These are phyloP conservation scores for Colletotrichum acutatum DNA, from an alignment of 2,329 filamentous ascomycete genomes.

Conservation along the genomic window DNA sequence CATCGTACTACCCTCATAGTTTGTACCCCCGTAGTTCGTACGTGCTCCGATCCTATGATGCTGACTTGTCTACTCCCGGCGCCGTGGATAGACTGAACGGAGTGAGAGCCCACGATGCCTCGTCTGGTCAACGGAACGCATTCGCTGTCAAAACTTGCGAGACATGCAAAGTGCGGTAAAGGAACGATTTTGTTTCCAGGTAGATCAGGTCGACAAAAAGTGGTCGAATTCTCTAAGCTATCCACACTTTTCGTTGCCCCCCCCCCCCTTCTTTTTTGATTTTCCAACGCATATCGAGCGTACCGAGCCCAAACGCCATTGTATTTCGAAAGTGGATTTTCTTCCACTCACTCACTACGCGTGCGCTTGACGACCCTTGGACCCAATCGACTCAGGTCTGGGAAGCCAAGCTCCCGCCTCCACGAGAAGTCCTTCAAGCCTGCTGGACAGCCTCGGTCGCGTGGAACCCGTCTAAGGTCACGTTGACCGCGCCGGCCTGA, in stretches of 20 bases:
- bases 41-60: not conserved
- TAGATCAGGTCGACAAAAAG: not conserved
- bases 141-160: not conserved
- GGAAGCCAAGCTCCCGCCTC: not conserved
- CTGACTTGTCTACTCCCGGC: no score
- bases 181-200: not conserved
- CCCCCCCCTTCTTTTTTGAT: no score
- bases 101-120: not conserved
- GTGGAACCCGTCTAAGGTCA: slow-evolving; percentile 85
- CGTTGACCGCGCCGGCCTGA: slow-evolving; percentile 90
- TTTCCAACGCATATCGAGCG: not conserved
- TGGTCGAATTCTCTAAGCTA: not conserved
- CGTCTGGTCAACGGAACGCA: no score
- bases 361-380: not conserved
- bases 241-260: not conserved
- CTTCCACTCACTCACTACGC: slow-evolving; percentile 1
- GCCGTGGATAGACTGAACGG: not conserved
- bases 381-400: not conserved
- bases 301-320: not conserved
- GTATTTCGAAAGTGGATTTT: not conserved
- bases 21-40: not conserved
- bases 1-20: no score
- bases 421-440: not conserved
- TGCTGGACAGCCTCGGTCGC: slow-evolving; percentile 54
- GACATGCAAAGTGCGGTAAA: not conserved